A percentile compares a stretch with the other conserved stretches of the same genome.
Evolutionary conservation across 331 rosid genomes (phyloP).

Genomic region (Pyracantha coccinea): DNA sequence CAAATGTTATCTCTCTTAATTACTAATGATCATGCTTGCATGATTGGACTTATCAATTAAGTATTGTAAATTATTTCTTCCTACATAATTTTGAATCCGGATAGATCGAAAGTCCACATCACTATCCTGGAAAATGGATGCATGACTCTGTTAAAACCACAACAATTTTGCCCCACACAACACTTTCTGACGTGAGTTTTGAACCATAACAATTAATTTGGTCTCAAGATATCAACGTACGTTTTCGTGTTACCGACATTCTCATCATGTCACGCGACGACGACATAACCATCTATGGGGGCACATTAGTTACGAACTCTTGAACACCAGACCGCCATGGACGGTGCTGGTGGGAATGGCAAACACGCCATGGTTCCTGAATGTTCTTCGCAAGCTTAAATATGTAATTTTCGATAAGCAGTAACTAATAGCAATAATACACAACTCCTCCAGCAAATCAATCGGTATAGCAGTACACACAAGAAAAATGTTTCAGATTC

Average conservation of each 20-base stretch:
- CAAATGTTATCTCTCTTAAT: not conserved
- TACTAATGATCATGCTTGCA: not conserved
- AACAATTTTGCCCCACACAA: not conserved
- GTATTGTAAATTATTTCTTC: not conserved
- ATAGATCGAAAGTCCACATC: not conserved
- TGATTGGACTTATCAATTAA: not conserved
- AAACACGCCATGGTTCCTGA: not conserved
- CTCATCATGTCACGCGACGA: not conserved
- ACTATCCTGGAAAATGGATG: not conserved
- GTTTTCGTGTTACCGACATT: not conserved
- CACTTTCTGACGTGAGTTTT: not conserved
- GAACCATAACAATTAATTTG: not conserved
- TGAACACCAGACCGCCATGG: no score
- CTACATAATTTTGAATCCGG: not conserved
- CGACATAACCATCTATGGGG: not conserved
- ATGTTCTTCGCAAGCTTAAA: not conserved
- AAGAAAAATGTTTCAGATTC: conserved; percentile 8
- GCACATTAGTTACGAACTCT: no score
- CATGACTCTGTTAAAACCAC: not conserved
- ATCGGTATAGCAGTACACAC: not conserved
- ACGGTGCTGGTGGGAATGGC: not conserved
- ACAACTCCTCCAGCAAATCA: not conserved
- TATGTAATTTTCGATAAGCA: not conserved
- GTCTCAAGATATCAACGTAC: not conserved
- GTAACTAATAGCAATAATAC: not conserved